These are phyloP conservation scores for Areca catechu DNA, from an alignment of 176 grass and related monocot genomes.

Conservation along the genomic window DNA sequence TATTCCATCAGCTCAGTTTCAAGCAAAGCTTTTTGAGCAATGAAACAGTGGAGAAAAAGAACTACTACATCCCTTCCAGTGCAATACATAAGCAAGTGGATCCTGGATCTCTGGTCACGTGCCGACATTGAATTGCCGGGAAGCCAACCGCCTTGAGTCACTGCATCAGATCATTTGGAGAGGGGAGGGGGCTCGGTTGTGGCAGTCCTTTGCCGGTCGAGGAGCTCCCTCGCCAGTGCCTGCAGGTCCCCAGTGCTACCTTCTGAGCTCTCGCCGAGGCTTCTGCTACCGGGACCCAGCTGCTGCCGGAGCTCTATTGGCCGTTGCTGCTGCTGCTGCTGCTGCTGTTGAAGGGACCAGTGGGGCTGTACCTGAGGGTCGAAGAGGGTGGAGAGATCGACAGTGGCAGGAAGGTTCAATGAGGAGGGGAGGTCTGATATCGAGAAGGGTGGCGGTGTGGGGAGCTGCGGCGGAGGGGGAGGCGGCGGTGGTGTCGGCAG, in stretches of 20 bases:
- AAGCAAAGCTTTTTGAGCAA: no score
- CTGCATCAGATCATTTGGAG: not conserved
- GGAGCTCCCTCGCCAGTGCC: conserved; percentile 75
- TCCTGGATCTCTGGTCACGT: conserved; percentile 23
- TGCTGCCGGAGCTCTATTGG: conserved; percentile 25
- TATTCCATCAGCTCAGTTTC: no score
- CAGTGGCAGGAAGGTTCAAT: conserved; percentile 16
- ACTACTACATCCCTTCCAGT: no score
- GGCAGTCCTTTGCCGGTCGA: conserved; percentile 52
- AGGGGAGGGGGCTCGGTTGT: conserved; percentile 35
- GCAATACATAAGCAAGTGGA: no score
- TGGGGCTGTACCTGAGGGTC: conserved; percentile 47
- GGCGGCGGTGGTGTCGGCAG: conserved; percentile 63
- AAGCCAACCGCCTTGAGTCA: not conserved
- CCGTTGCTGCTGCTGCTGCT: conserved; percentile 33
- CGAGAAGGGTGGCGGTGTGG: conserved; percentile 46
- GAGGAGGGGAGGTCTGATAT: conserved; percentile 78
- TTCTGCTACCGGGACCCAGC: not conserved
- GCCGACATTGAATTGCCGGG: conserved; percentile 17
- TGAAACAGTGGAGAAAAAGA: no score
- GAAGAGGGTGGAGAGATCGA: conserved; percentile 27
- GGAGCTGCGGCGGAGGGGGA: conserved; percentile 36
- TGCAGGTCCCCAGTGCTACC: conserved; percentile 63
- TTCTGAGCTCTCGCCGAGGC: conserved; percentile 17
- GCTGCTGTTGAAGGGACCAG: conserved; percentile 30